These are phyloP conservation scores for Eutrema salsugineum DNA, from an alignment of 441 rosid genomes.

Conservation along the genomic window DNA sequence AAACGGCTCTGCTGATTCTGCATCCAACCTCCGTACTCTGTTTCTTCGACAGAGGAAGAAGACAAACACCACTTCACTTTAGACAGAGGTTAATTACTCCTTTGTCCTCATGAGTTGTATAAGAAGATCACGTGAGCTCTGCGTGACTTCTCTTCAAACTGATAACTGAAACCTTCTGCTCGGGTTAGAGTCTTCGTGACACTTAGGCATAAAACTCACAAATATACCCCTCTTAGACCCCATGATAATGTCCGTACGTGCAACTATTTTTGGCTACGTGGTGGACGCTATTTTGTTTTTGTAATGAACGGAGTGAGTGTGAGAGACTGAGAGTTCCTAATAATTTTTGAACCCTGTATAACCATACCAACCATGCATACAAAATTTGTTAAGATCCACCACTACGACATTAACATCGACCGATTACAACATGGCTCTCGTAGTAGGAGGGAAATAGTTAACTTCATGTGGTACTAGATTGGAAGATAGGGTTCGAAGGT, in stretches of 20 bases:
- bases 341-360: background rate
- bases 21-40: too few relatives aligned
- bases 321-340: background rate
- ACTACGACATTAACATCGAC: background rate
- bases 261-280: constrained; percentile 1
- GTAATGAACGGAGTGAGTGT: background rate
- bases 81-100: too few relatives aligned
- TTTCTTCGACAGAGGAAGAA: too few relatives aligned
- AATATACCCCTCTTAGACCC: constrained; percentile 2
- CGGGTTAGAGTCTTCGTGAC: too few relatives aligned
- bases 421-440: background rate
- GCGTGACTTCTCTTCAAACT: too few relatives aligned
- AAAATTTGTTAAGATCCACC: background rate
- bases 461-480: background rate
- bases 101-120: too few relatives aligned
- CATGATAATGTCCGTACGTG: constrained; percentile 25
- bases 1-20: too few relatives aligned
- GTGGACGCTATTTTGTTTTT: background rate
- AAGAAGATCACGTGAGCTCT: too few relatives aligned
- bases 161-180: too few relatives aligned
- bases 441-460: background rate
- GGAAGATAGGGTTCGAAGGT: background rate
- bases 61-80: too few relatives aligned
- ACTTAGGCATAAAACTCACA: too few relatives aligned
- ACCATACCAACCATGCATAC: background rate